Conservation (phyloP, 1,284 basidiomycete species). For the Vanrija humicola region DNA sequence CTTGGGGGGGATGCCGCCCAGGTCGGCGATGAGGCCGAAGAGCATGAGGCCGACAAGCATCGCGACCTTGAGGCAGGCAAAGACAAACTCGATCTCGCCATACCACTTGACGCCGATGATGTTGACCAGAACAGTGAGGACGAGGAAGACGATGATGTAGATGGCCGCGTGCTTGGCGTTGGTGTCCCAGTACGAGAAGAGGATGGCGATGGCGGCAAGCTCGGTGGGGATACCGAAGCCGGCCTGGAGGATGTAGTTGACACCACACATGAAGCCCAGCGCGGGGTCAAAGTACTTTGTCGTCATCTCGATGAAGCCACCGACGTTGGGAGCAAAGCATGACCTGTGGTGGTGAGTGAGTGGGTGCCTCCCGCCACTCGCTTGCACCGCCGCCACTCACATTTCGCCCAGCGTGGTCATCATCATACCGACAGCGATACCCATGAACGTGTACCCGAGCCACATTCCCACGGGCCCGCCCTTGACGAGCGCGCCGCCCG, state of each 20-base stretch:
- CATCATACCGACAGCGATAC: conserved; percentile 13
- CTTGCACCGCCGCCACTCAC: background rate
- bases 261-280: conserved; percentile 19
- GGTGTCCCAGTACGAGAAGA: conserved; percentile 11
- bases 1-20: conserved; percentile 64
- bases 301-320: conserved; percentile 21
- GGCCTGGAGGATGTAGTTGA: conserved; percentile 15
- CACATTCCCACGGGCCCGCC: conserved; percentile 51
- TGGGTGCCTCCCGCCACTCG: background rate
- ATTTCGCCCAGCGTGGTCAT: conserved; percentile 10
- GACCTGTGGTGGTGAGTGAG: conserved; percentile 2
- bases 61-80: conserved; percentile 63
- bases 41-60: conserved; percentile 56
- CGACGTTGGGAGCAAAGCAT: conserved; percentile 16
- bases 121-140: background rate
- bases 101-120: conserved; percentile 14
- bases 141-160: conserved; percentile 11
- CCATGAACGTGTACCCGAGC: conserved; percentile 23
- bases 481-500: conserved; percentile 38
- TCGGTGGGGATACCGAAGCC: conserved; percentile 12
- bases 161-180: conserved; percentile 4
- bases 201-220: conserved; percentile 9
- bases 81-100: conserved; percentile 57
- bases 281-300: conserved; percentile 18
- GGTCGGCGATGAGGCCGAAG: conserved; percentile 64